Evolutionary conservation across 164 flowering plant species (phyloP), one percentile per base, ranked within the genome.

Genomic region (Chimonanthus praecox): DNA sequence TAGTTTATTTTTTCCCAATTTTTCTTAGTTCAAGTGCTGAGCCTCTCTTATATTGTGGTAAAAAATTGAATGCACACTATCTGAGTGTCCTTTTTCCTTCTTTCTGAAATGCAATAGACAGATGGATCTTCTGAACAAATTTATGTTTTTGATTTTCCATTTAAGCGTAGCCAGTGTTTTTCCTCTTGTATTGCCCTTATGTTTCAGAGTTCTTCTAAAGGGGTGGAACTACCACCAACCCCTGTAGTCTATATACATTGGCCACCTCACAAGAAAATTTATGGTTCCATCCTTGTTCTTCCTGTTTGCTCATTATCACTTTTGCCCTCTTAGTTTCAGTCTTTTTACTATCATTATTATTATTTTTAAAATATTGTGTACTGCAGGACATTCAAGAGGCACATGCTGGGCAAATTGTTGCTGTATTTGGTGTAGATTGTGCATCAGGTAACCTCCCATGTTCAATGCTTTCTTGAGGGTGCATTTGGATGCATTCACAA

Each of bases 391-490:
- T 96, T 77, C 99, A 88, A 86, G 97, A 92, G 84, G 98, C 97
- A 50, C 98, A 96, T 86, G 99, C 98, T 79, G 99, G 99, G 78
- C 97, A 96, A 85, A 96, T 96, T 71, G 99, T 96, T 80, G 98
- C 99, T 75, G 99, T 96, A 21, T 96, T 96, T 84, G 99, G 99
- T 70, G 94, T 96, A 33, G 99, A 96, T 76, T 96, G 99, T 88
- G 98, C 99, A 80, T 92, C 99, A 83, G 99, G 99, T 92, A 74
- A 4, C 16, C 15, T 48, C 16, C 13, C n/a, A 7, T 10, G 20
- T 47, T 65, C 43, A 15, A 51, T 47, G 11, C 18, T 48, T 47
- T 18, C 6, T 48, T 10, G n/a, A 47, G 47, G 18, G 46, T 9
- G n/a, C 21, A 4, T 68, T 68, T 68, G 8, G 6, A 54, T 20